These are phyloP conservation scores for Cyberlindnera saturnus DNA, from an alignment of 805 yeast species.

Conservation along the genomic window DNA sequence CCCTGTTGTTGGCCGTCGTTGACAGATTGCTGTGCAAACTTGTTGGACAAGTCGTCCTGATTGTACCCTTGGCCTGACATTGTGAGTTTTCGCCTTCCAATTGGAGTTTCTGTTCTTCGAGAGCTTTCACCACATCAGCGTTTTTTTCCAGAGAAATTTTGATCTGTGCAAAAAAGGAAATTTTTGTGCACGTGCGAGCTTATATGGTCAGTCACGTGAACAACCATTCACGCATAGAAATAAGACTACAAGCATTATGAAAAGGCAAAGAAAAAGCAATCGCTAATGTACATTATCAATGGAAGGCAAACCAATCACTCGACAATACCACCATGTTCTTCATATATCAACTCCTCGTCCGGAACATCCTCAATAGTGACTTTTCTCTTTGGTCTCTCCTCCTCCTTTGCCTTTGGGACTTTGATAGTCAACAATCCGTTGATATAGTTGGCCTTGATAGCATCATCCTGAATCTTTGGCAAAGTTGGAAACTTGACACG, in stretches of 20 bases:
- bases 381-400: conserved; percentile 36
- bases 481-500: conserved; percentile 47
- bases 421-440: conserved; percentile 50
- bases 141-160: too few relatives aligned
- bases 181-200: too few relatives aligned
- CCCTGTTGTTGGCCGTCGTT: conserved; percentile 15
- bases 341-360: conserved; percentile 40
- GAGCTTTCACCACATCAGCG: not conserved
- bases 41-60: conserved; percentile 25
- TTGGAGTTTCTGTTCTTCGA: not conserved
- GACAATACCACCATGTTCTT: conserved; percentile 24
- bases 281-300: not conserved
- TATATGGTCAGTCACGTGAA: too few relatives aligned
- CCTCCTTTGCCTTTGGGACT: conserved; percentile 39
- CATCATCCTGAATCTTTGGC: conserved; percentile 47
- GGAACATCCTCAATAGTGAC: conserved; percentile 43
- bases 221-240: too few relatives aligned
- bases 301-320: not conserved
- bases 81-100: not conserved
- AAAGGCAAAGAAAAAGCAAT: too few relatives aligned
- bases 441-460: conserved; percentile 44
- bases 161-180: too few relatives aligned
- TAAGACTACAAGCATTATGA: too few relatives aligned
- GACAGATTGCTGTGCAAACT: conserved; percentile 26
- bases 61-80: conserved; percentile 24